Percentiles rank a stretch among this genome's conserved stretches.
These are phyloP conservation scores for Penicillium sp. DNA, from an alignment of 2,329 filamentous ascomycete species.

Conservation along the genomic window DNA sequence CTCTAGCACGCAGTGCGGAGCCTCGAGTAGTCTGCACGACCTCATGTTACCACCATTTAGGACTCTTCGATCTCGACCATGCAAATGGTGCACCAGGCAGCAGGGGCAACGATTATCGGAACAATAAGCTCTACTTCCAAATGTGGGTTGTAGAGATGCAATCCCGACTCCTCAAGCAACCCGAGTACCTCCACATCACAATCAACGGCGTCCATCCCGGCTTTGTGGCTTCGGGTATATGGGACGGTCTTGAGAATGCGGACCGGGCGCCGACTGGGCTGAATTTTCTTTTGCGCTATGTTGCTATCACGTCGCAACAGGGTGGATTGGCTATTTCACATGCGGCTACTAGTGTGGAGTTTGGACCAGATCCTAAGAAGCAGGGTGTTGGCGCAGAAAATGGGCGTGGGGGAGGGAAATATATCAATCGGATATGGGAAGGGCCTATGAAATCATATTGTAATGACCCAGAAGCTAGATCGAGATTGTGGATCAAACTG, in stretches of 20 bases:
- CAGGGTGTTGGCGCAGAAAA: background rate
- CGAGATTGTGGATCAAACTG: conserved; percentile 3
- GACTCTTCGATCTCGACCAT: conserved; percentile 11
- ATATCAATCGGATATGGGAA: conserved; percentile 11
- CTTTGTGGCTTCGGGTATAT: conserved; percentile 17
- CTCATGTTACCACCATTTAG: conserved; percentile 15
- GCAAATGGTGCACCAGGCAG: conserved; percentile 1
- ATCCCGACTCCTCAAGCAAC: conserved; percentile 9
- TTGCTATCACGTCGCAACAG: conserved; percentile 9
- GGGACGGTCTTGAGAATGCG: background rate
- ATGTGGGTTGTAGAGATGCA: conserved; percentile 19
- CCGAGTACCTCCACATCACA: conserved; percentile 15
- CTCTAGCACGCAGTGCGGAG: conserved; percentile 11
- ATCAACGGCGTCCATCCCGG: conserved; percentile 17
- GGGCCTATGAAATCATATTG: background rate
- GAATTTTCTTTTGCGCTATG: background rate
- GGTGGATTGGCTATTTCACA: conserved; percentile 4
- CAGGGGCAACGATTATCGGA: conserved; percentile 9
- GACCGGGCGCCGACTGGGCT: background rate
- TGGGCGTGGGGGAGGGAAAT: conserved; percentile 5
- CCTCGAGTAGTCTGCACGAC: conserved; percentile 17
- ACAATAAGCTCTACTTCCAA: conserved; percentile 18
- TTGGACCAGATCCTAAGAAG: conserved; percentile 3
- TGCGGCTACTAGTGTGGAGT: background rate
- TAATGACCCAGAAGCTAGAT: conserved; percentile 1